Evolutionary conservation across 2,329 filamentous ascomycete genomes (phyloP), one percentile per base, ranked within the genome.

Genomic region (Cladosporium sp.): DNA sequence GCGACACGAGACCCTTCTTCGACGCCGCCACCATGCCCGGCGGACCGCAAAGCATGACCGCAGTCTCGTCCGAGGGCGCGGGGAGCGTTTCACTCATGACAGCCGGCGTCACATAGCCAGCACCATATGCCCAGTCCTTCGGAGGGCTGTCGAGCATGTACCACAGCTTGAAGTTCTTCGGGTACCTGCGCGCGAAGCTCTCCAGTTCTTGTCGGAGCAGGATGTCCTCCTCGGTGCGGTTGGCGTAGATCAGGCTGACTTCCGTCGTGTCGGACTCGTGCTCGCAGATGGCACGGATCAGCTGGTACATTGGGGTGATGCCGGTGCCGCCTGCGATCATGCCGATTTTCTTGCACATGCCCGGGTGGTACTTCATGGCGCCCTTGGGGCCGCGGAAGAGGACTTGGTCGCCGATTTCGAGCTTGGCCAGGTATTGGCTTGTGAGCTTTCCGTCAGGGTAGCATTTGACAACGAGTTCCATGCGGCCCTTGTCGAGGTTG

Each of bases 241-340:
- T 85, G 34, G 79, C 82, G 56, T 83, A 84, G 33, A 85, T 66
- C 3, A 85, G 68, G 46, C 71, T 77, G 42, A 84, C 65, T 56
- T 79, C 66, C 0, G 83, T 85, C 1, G 70, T 72, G 56, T 85
- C 83, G 9, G 66, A 68, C n/a, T 76, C 70, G 52, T 84, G 77
- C 60, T 84, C 81, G 61, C 80, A 82, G 53, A 85, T 82, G 43
- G 80, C 80, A 5, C 81, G 77, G 61, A 85, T 83, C 8, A 85
- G 66, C 61, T 85, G 81, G 63, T 74, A 81, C 76, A 82, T 80
- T 3, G 80, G 79, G 1, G 79, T 78, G 54, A 79, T 77, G 7
- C 76, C 76, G 43, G 74, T 74, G n/a, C 76, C 75, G 40, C 79
- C 56, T 1, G 77, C 78, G 1, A 82, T 62, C 79, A 82, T 82